These are phyloP conservation scores for Hanseniaspora jakobsenii DNA, from an alignment of 805 yeast genomes.

Conservation along the genomic window DNA sequence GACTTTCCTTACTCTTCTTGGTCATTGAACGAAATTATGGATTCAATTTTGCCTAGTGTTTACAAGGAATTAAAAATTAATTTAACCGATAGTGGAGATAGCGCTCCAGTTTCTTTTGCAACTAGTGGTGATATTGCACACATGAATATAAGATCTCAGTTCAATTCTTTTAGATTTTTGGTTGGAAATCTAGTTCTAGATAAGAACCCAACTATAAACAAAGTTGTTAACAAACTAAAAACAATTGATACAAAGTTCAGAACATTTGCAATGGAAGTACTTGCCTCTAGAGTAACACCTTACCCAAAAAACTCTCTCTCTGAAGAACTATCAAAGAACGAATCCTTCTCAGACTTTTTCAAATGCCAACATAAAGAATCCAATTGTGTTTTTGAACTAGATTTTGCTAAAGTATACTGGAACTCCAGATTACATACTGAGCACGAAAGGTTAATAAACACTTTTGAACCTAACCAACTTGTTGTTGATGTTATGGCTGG, in stretches of 20 bases:
- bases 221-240: conserved; percentile 87
- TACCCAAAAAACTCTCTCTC: conserved; percentile 29
- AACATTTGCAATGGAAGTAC: conserved; percentile 84
- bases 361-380: conserved; percentile 62
- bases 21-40: conserved; percentile 78
- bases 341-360: conserved; percentile 3
- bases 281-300: conserved; percentile 59
- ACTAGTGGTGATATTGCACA: conserved; percentile 94
- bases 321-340: conserved; percentile 39
- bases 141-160: conserved; percentile 70
- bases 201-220: conserved; percentile 66
- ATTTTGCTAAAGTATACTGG: conserved; percentile 93
- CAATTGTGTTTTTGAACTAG: conserved; percentile 74
- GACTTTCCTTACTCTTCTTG: conserved; percentile 63
- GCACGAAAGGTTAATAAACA: conserved; percentile 65
- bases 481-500: conserved; percentile 97
- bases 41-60: conserved; percentile 63
- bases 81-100: conserved; percentile 24
- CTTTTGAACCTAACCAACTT: conserved; percentile 53
- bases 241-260: conserved; percentile 78
- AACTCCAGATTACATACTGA: conserved; percentile 89
- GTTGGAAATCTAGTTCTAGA: conserved; percentile 88
- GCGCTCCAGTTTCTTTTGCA: conserved; percentile 82
- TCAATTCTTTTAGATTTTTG: conserved; percentile 62
- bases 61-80: conserved; percentile 30